Base-by-base conservation (phyloP, 768 basidiomycete species). In the Suillus placidus region DNA sequence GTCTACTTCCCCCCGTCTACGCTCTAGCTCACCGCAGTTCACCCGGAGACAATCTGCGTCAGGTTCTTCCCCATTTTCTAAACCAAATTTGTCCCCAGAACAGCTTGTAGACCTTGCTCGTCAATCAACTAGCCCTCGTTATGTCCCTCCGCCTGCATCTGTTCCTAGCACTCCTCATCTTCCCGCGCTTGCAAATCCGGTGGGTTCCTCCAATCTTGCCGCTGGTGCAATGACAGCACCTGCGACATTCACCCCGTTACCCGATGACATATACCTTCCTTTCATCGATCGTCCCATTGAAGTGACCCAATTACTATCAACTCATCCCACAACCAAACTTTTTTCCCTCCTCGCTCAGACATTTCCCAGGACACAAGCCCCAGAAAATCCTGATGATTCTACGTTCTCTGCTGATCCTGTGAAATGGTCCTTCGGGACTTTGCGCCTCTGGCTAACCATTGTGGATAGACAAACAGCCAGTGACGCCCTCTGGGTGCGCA, bases 201-300 rank as follows among this genome's bases (percentile, higher is more conserved):
- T 40, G 10, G 65, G 34, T 60, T 62, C 16, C 57, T 52, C 26
- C 7, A 66, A 62, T 64, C 3, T 49, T 6, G 8, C 54, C 13
- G 13, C 40, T 10, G 51, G 43, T 1, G 23, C 72, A 14, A 57
- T 65, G 1, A 66, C 80, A 3, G 69, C 80, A 0, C 86, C 85
- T 5, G 85, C 87, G 2, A 86, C 87, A 2, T 94, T 94, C 73
- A 91, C 90, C 0, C 87, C 87, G 0, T 83, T 95, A 2, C 90
- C 91, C 6, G 86, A 87, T 26, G 88, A 92, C 66, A 85, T 93
- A 37, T 89, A 88, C 69, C 86, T 97, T 16, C 95, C 95, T 1
- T 97, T 95, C 78, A 83, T 96, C 67, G 90, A 96, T 68, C 88
- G 95, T 23, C 85, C 93, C 0, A 77, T 80, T 0, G 95, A 97